phyloP scores from a whole-genome alignment of 2,329 filamentous ascomycete species.

The Keithomyces neogunnii region DNA sequence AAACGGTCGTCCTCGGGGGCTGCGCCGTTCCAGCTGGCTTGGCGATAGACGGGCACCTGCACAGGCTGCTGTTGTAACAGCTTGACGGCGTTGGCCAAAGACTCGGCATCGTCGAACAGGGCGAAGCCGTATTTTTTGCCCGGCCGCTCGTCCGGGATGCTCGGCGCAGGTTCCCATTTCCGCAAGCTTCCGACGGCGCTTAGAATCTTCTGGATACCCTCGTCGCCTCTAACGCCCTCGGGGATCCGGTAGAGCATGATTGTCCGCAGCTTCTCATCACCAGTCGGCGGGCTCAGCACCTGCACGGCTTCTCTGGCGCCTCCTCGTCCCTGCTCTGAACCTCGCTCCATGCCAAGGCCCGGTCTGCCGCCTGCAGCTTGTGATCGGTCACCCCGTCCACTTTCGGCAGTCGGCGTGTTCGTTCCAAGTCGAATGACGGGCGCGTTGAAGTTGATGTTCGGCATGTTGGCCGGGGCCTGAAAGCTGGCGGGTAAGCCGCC shows the following conservation, averaged over 20 bases:
- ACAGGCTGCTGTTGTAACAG: conserved; percentile 76
- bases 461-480: conserved; percentile 83
- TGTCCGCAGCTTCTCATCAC: conserved; percentile 85
- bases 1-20: conserved; percentile 35
- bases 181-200: conserved; percentile 68
- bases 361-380: conserved; percentile 26
- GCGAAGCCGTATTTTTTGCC: conserved; percentile 88
- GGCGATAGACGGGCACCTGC: conserved; percentile 72
- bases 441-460: conserved; percentile 96
- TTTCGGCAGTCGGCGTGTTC: conserved; percentile 45
- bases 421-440: conserved; percentile 92
- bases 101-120: conserved; percentile 87
- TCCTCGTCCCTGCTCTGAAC: conserved; percentile 58
- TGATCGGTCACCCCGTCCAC: conserved; percentile 34
- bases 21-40: conserved; percentile 40
- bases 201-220: conserved; percentile 71
- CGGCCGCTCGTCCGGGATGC: conserved; percentile 57
- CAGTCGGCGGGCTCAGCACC: conserved; percentile 70
- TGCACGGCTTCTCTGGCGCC: conserved; percentile 60
- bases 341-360: conserved; percentile 54
- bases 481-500: conserved; percentile 75
- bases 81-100: conserved; percentile 75
- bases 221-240: conserved; percentile 66
- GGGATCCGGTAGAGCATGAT: conserved; percentile 86
- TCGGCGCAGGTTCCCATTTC: conserved; percentile 73